A percentile compares a stretch with the other conserved stretches of the same genome.
Evolutionary conservation across 768 basidiomycete species (phyloP).

Genomic region (Tricholoma bakamatsutake): DNA sequence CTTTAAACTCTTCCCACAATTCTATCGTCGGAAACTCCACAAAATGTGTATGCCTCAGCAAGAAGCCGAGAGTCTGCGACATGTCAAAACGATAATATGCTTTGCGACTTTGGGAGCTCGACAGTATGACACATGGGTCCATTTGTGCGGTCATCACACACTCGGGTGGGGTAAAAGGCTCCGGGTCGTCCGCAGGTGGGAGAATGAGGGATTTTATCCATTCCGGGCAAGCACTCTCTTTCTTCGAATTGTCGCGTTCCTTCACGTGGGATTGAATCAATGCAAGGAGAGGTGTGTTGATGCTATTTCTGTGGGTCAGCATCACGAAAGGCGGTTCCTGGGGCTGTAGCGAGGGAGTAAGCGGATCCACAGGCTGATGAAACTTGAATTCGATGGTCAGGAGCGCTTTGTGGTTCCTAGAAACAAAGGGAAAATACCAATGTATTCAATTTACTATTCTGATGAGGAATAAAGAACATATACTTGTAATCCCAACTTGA

Average conservation of each 20-base stretch:
- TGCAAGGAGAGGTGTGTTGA: slow-evolving; percentile 43
- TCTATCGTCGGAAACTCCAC: slow-evolving; percentile 84
- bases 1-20: slow-evolving; percentile 65
- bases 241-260: slow-evolving; percentile 36
- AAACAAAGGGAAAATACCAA: neutral
- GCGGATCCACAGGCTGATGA: slow-evolving; percentile 44
- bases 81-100: slow-evolving; percentile 58
- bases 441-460: slow-evolving; percentile 3
- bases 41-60: slow-evolving; percentile 59
- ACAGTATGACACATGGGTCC: slow-evolving; percentile 27
- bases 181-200: slow-evolving; percentile 50
- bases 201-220: slow-evolving; percentile 54
- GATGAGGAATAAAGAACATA: slow-evolving; percentile 21
- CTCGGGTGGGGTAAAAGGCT: slow-evolving; percentile 49
- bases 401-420: slow-evolving; percentile 60
- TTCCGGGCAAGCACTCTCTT: slow-evolving; percentile 36
- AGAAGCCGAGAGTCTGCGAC: slow-evolving; percentile 34
- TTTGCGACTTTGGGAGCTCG: slow-evolving; percentile 19
- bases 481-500: slow-evolving; percentile 82
- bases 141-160: slow-evolving; percentile 52
- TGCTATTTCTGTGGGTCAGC: slow-evolving; percentile 59
- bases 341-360: slow-evolving; percentile 31
- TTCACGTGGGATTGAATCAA: slow-evolving; percentile 42
- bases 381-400: slow-evolving; percentile 73
- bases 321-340: slow-evolving; percentile 40